These are phyloP conservation scores for Hibiscus trionum DNA, from an alignment of 345 rosid genomes.

Conservation along the genomic window DNA sequence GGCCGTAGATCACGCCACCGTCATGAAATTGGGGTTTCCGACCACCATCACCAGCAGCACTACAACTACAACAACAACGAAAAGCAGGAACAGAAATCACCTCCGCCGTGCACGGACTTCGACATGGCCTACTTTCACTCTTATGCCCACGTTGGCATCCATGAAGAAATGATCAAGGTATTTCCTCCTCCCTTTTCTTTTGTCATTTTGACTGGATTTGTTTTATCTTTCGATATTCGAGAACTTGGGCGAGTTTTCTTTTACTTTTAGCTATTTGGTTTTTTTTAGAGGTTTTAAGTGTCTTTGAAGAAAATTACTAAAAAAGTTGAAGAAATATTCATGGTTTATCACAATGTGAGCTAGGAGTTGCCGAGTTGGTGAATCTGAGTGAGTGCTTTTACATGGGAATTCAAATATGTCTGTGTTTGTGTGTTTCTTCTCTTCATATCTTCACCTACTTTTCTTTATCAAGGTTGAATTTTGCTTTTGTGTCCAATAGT, in stretches of 20 bases:
- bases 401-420: background rate
- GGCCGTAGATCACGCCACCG: slow-evolving; percentile 34
- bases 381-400: background rate
- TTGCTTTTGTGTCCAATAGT: too few relatives aligned
- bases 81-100: slow-evolving; percentile 30
- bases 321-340: background rate
- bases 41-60: background rate
- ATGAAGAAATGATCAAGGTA: slow-evolving; percentile 96
- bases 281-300: background rate
- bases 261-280: background rate
- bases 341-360: background rate
- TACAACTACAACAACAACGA: slow-evolving; percentile 1
- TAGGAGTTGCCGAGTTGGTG: background rate
- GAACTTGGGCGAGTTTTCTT: background rate
- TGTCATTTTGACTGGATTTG: background rate
- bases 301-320: background rate
- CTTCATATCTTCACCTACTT: background rate
- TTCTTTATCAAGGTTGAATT: too few relatives aligned
- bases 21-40: slow-evolving; percentile 42
- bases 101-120: slow-evolving; percentile 70
- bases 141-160: slow-evolving; percentile 91
- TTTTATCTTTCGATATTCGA: background rate
- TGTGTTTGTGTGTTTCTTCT: too few relatives aligned
- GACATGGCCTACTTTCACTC: slow-evolving; percentile 88
- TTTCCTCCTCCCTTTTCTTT: background rate